phyloP scores from a whole-genome alignment of 768 basidiomycete species.

The Rhodocollybia butyracea region DNA sequence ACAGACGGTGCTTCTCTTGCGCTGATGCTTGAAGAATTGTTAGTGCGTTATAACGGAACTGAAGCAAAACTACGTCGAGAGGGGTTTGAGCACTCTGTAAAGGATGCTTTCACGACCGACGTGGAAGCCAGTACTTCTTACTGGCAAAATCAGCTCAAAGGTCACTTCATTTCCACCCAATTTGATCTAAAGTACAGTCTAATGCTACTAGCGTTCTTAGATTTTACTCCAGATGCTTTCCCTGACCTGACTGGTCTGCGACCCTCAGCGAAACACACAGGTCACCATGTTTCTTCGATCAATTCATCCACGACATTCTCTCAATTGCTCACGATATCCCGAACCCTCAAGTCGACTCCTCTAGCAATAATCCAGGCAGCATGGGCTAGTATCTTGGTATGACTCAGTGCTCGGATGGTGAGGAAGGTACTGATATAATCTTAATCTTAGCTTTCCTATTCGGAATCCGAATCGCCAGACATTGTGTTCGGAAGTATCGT shows the following conservation, averaged over 20 bases:
- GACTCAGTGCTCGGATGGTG: too few species aligned
- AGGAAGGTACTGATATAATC: too few species aligned
- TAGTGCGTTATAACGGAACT: neutral
- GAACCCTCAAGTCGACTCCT: neutral
- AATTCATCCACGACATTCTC: constrained; percentile 2
- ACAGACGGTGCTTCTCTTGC: constrained; percentile 8
- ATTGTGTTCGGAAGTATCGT: constrained; percentile 7
- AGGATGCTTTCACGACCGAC: constrained; percentile 3
- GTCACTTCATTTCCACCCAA: neutral
- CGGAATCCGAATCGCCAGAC: constrained; percentile 7
- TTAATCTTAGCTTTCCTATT: too few species aligned
- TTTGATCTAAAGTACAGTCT: too few species aligned
- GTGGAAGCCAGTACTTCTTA: neutral
- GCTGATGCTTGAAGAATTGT: constrained; percentile 6
- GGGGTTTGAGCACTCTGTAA: constrained; percentile 3
- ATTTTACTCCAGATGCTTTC: constrained; percentile 6
- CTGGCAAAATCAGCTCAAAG: constrained; percentile 3
- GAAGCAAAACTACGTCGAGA: neutral
- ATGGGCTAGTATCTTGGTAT: constrained; percentile 5
- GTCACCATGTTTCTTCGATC: constrained; percentile 6
- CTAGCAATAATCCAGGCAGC: constrained; percentile 3
- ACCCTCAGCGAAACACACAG: neutral
- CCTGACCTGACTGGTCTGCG: constrained; percentile 8
- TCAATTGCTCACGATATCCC: neutral
- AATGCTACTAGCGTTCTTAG: too few species aligned